Evolutionary conservation across 2,329 filamentous ascomycete species (phyloP).

Genomic region (Trichophyton benhamiae): DNA sequence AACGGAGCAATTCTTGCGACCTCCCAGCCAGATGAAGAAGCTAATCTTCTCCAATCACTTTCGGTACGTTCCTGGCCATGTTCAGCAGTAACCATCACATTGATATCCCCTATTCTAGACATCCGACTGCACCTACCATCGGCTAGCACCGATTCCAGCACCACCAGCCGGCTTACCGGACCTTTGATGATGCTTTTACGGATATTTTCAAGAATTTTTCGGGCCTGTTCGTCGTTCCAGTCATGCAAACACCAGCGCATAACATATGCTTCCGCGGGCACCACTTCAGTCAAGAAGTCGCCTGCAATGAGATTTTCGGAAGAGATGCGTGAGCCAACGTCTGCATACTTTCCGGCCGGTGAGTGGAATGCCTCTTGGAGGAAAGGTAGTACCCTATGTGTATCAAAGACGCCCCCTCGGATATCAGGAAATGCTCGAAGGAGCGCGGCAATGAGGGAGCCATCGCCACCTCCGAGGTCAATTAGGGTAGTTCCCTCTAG

Average conservation of each 20-base stretch:
- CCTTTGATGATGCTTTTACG: constrained; percentile 21
- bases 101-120: constrained; percentile 30
- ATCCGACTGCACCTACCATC: constrained; percentile 23
- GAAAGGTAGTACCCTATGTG: constrained; percentile 8
- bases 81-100: constrained; percentile 30
- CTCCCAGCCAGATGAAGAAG: not conserved
- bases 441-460: constrained; percentile 26
- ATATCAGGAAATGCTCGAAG: constrained; percentile 23
- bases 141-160: constrained; percentile 29
- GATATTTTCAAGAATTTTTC: constrained; percentile 21
- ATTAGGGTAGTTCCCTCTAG: constrained; percentile 23
- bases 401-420: constrained; percentile 28
- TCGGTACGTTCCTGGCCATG: constrained; percentile 23
- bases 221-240: constrained; percentile 27
- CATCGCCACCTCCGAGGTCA: constrained; percentile 33
- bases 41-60: not conserved
- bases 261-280: constrained; percentile 21
- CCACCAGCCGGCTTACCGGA: constrained; percentile 22
- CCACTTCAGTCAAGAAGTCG: constrained; percentile 29
- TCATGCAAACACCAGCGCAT: constrained; percentile 36
- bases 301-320: constrained; percentile 23
- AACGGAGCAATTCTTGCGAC: not conserved
- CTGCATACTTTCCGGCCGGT: constrained; percentile 20
- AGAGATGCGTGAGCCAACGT: constrained; percentile 23
- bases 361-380: constrained; percentile 16